Percentiles rank a stretch among this genome's conserved stretches.
Evolutionary conservation across 2,329 filamentous ascomycete genomes (phyloP).

Genomic region (Myriosclerotinia duriaeana): DNA sequence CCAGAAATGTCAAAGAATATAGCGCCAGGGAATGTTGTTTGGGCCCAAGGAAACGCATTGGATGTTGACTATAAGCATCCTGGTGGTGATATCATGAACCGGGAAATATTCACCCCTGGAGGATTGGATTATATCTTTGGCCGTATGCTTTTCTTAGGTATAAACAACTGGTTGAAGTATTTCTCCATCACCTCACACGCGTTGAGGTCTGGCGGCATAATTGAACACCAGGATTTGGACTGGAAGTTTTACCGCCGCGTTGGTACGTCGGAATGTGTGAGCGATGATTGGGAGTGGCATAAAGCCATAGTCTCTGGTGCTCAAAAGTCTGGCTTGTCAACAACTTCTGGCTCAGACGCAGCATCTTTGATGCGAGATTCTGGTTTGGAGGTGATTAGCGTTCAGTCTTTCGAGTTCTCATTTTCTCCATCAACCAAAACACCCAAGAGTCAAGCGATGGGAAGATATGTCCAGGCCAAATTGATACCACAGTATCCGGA

Average conservation of each 20-base stretch:
- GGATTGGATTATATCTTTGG: constrained; percentile 19
- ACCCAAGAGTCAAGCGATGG: constrained; percentile 19
- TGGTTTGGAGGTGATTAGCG: constrained; percentile 4
- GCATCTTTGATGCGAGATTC: neutral
- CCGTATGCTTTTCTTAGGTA: constrained; percentile 21
- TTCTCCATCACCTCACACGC: constrained; percentile 13
- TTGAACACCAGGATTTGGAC: constrained; percentile 24
- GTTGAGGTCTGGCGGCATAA: constrained; percentile 13
- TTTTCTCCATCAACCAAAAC: constrained; percentile 13
- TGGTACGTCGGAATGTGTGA: constrained; percentile 11
- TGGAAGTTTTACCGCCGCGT: constrained; percentile 23
- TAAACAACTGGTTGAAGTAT: constrained; percentile 16
- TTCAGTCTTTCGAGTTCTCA: constrained; percentile 22
- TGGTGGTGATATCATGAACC: neutral
- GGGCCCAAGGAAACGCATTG: constrained; percentile 19
- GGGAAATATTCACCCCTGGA: constrained; percentile 11
- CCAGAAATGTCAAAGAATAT: neutral
- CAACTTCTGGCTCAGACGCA: constrained; percentile 1
- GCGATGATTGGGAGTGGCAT: constrained; percentile 18
- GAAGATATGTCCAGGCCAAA: constrained; percentile 21
- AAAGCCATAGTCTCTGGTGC: constrained; percentile 10
- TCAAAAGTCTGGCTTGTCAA: constrained; percentile 9
- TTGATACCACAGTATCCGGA: constrained; percentile 21
- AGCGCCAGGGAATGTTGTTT: constrained; percentile 13
- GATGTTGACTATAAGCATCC: constrained; percentile 6